Base-by-base conservation (phyloP, 83 land plant species). In the Diphasiastrum complanatum region DNA sequence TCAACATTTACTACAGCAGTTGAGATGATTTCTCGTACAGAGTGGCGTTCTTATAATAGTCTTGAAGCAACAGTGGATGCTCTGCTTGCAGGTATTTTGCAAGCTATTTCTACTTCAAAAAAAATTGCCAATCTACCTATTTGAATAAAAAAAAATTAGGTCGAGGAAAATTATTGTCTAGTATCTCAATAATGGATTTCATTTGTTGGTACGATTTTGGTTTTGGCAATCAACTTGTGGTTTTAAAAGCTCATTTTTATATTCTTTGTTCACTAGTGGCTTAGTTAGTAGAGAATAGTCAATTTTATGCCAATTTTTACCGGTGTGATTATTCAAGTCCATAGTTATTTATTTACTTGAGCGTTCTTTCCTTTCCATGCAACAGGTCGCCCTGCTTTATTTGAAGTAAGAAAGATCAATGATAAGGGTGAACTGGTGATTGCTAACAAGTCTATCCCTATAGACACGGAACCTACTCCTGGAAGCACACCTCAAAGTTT, bases 51-150 rank as follows among this genome's bases (percentile, higher is more conserved):
- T 45, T 96, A 93, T 75, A 85, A 83, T 64, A 85, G 84, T 72
- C 60, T 93, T 49, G 91, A 81, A 61, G 86, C 88, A 37, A 89
- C 99, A 16, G 89, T 93, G 10, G 99, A 93, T 78, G 84, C 91
- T 51, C 78, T 93, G 60, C 76, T 93, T 12, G 91, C 95, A 68
- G 98, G 98, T 88, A 70, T 26, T 24, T 47, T 5, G n/a, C n/a
- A n/a, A n/a, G n/a, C n/a, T n/a, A n/a, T n/a, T n/a, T n/a, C n/a
- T n/a, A n/a, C n/a, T n/a, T n/a, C n/a, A n/a, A n/a, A n/a, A n/a
- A n/a, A n/a, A n/a, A n/a, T n/a, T n/a, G n/a, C n/a, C n/a, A n/a
- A n/a, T n/a, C n/a, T n/a, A n/a, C n/a, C n/a, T n/a, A n/a, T n/a
- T n/a, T n/a, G n/a, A n/a, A n/a, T n/a, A n/a, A n/a, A n/a, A n/a